A percentile compares a stretch with the other conserved stretches of the same genome.
These are phyloP conservation scores for Neurospora sp. DNA, from an alignment of 495 filamentous ascomycete species.

Conservation along the genomic window DNA sequence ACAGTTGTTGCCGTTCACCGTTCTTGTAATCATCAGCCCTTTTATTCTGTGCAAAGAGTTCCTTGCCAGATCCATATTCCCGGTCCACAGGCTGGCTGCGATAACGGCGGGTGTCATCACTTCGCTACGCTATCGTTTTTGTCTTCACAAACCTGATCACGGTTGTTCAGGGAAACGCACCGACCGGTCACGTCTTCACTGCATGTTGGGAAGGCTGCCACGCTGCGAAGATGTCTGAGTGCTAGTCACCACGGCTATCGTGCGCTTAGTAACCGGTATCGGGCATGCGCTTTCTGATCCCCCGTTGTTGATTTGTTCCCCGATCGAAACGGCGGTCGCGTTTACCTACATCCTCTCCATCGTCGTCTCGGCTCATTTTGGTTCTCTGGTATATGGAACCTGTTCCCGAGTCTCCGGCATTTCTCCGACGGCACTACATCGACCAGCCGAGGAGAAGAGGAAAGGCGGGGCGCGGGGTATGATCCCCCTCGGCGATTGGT, in stretches of 20 bases:
- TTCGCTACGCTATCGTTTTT: neutral
- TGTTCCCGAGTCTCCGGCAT: constrained; percentile 21
- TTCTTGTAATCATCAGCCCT: neutral
- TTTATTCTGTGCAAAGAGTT: neutral
- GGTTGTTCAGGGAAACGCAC: neutral
- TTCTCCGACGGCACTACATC: constrained; percentile 13
- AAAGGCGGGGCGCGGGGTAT: neutral
- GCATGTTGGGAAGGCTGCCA: neutral
- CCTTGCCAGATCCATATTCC: neutral
- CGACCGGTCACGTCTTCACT: neutral
- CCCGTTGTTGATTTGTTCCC: neutral
- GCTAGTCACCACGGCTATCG: neutral
- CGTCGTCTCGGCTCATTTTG: neutral
- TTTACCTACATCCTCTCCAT: neutral
- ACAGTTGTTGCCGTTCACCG: neutral
- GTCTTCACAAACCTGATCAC: neutral
- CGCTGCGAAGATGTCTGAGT: neutral
- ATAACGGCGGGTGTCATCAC: neutral
- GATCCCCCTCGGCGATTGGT: neutral
- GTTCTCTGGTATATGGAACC: neutral
- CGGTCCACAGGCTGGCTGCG: neutral
- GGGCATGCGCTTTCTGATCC: neutral
- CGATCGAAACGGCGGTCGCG: neutral
- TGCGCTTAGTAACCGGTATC: neutral
- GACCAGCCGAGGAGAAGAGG: neutral